phyloP scores from a whole-genome alignment of 164 flowering plant genomes.

The Akebia trifoliata region DNA sequence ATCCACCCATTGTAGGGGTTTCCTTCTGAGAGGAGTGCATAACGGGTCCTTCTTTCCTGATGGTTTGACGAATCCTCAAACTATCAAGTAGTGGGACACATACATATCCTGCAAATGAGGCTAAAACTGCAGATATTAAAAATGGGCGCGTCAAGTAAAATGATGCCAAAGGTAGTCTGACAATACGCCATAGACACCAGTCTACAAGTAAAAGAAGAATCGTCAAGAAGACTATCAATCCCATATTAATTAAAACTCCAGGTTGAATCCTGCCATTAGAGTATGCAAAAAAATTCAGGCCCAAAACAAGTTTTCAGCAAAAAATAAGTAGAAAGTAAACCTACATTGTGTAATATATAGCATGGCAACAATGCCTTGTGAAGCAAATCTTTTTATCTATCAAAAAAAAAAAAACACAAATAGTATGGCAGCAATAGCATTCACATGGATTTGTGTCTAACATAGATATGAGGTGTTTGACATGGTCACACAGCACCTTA shows the following conservation, averaged over 20 bases:
- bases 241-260: conserved; percentile 55
- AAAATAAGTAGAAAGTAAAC: too few relatives aligned
- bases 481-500: too few relatives aligned
- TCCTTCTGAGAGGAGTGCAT: conserved; percentile 41
- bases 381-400: too few relatives aligned
- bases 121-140: conserved; percentile 46
- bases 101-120: conserved; percentile 54
- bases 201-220: conserved; percentile 59
- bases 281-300: conserved; percentile 6
- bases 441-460: too few relatives aligned
- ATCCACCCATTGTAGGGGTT: conserved; percentile 89
- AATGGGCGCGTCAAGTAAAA: conserved; percentile 72
- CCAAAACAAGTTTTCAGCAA: conserved; percentile 2
- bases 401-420: too few relatives aligned
- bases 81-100: conserved; percentile 60
- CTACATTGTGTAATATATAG: too few relatives aligned
- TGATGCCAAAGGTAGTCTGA: conserved; percentile 71
- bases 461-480: too few relatives aligned
- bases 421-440: too few relatives aligned
- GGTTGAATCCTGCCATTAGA: conserved; percentile 50
- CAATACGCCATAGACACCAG: conserved; percentile 82
- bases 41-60: conserved; percentile 46
- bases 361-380: too few relatives aligned
- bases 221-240: conserved; percentile 50
- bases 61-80: conserved; percentile 44